Percentiles rank a stretch among this genome's conserved stretches.
Conservation (phyloP, 225 moss, liverwort and hornwort genomes). For the Pseudoscleropodium purum region DNA sequence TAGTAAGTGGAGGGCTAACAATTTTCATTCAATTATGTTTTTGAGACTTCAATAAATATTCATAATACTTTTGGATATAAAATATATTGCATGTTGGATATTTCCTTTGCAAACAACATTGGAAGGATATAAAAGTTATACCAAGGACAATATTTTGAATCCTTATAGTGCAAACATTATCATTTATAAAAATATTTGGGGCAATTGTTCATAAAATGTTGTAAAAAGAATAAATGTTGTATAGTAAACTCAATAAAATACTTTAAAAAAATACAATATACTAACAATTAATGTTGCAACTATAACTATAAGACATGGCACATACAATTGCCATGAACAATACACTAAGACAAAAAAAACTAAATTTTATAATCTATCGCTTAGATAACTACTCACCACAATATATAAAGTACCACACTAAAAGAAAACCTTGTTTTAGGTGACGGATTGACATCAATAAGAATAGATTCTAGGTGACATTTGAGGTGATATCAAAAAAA, state of each 20-base stretch:
- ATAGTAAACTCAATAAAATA: background rate
- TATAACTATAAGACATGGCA: background rate
- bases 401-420: background rate
- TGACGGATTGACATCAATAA: too few relatives aligned
- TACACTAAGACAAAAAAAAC: background rate
- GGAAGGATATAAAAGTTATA: background rate
- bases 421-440: too few relatives aligned
- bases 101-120: too few relatives aligned
- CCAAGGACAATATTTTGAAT: background rate
- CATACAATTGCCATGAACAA: background rate
- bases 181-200: background rate
- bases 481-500: too few relatives aligned
- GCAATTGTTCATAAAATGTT: background rate
- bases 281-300: background rate
- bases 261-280: background rate
- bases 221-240: background rate
- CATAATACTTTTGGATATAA: background rate
- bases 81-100: background rate
- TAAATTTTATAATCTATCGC: background rate
- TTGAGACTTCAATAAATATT: background rate
- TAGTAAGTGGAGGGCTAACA: background rate
- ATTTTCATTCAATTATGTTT: background rate
- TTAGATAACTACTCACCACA: fast-evolving
- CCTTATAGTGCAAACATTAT: background rate
- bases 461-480: too few relatives aligned